Base-by-base conservation (phyloP, 2,329 filamentous ascomycete species). In the Pseudogymnoascus sp. region DNA sequence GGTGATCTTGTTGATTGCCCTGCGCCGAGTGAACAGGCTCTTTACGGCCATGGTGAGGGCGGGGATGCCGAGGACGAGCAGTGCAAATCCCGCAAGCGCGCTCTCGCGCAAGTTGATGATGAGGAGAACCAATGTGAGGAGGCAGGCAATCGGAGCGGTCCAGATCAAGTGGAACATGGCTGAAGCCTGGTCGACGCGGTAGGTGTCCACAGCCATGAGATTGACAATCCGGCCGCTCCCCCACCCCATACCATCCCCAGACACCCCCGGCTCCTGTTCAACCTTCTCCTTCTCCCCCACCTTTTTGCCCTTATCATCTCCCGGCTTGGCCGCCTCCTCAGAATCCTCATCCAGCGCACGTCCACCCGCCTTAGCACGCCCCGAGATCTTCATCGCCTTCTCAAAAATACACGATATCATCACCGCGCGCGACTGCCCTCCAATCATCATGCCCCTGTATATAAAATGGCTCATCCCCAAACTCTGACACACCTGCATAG, bases 141-240 rank as follows among this genome's bases (percentile, higher is more conserved):
- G 73, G 64, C 92, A 87, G 23, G 88, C 81, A 40, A 97, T 78
- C 0, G 93, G 93, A 0, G 91, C 85, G 1, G 90, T 91, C 95
- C 95, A 99, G 21, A 90, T 80, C 78, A 97, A 84, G 74, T 99
- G 95, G 76, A 97, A 93, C 75, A 97, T 83, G 44, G 90, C 91
- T 40, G 85, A 91, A 1, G 92, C 92, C 72, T 92, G 89, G 70
- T 97, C 93, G 65, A 99, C 82, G 68, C 93, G 91, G 75, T 96
- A 96, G 0, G 93, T 96, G 73, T 97, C 93, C 50, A 95, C 91
- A 66, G 91, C 93, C 93, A 97, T 97, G 69, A 97, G 74, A 69
- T 96, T 96, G 72, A 95, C 86, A 62, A 97, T 91, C 67, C 91
- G 86, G 21, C 95, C 95, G 71, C 97, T 97, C 64, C 87, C 87